These are phyloP conservation scores for Diaporthe batatas DNA, from an alignment of 2,329 filamentous ascomycete genomes.

Conservation along the genomic window DNA sequence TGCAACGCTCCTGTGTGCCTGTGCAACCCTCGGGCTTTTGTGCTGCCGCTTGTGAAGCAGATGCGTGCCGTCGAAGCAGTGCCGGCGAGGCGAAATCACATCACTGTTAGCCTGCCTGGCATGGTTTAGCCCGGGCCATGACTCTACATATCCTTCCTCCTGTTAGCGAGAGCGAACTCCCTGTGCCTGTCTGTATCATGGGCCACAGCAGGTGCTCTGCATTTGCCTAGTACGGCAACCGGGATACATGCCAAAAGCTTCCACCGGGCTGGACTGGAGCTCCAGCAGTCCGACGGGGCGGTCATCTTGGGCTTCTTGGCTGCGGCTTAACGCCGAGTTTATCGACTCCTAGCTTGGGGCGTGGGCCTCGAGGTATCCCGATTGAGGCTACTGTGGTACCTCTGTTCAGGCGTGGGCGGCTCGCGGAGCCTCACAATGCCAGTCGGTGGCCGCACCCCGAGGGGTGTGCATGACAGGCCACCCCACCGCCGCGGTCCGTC, in stretches of 20 bases:
- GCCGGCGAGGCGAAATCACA: background rate
- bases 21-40: slow-evolving; percentile 7
- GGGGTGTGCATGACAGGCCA: slow-evolving; percentile 6
- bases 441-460: slow-evolving; percentile 10
- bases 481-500: slow-evolving; percentile 20
- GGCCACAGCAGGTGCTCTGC: background rate
- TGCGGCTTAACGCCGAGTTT: slow-evolving; percentile 30
- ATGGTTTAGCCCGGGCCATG: background rate
- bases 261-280: slow-evolving; percentile 1
- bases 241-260: slow-evolving; percentile 22
- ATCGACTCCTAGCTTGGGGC: slow-evolving; percentile 1
- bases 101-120: background rate
- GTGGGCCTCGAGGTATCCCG: slow-evolving; percentile 17
- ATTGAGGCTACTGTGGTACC: slow-evolving; percentile 15
- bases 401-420: slow-evolving; percentile 22
- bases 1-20: background rate
- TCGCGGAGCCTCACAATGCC: slow-evolving; percentile 27
- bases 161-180: slow-evolving; percentile 22
- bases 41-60: slow-evolving; percentile 21
- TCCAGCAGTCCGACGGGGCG: slow-evolving; percentile 17
- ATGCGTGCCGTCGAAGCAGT: slow-evolving; percentile 8
- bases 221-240: background rate
- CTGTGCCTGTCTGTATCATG: slow-evolving; percentile 1
- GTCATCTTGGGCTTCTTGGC: slow-evolving; percentile 25
- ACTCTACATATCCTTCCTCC: background rate